Evolutionary conservation across 176 grass and related monocot genomes (phyloP).

Genomic region (Zizania latifolia): DNA sequence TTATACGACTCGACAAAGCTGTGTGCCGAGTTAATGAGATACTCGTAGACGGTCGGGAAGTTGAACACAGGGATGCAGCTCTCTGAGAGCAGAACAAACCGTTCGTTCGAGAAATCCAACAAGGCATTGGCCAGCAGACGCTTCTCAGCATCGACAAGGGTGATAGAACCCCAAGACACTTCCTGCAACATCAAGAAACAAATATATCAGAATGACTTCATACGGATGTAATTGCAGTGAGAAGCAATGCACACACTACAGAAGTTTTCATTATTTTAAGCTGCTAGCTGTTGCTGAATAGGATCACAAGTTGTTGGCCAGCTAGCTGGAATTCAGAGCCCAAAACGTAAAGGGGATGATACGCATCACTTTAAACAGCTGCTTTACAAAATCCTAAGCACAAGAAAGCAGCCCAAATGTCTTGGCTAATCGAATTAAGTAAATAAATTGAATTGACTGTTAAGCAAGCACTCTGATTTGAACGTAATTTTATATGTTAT

Average conservation of each 20-base stretch:
- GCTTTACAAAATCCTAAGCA: not conserved
- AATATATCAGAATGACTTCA: not conserved
- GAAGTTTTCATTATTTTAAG: not conserved
- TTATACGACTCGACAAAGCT: constrained; percentile 74
- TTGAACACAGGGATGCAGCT: constrained; percentile 77
- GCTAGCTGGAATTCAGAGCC: not conserved
- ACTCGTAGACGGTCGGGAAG: constrained; percentile 70
- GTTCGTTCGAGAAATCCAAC: constrained; percentile 78
- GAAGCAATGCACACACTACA: not conserved
- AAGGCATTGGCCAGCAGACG: constrained; percentile 72
- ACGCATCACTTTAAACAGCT: not conserved
- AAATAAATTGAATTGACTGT: not conserved
- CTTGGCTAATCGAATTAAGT: not conserved
- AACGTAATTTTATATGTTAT: too few relatives aligned
- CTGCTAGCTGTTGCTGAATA: not conserved
- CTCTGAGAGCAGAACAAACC: constrained; percentile 69
- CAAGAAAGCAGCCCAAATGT: not conserved
- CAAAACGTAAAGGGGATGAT: not conserved
- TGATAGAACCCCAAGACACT: constrained; percentile 83
- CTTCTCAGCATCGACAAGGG: constrained; percentile 81
- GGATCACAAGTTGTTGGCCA: not conserved
- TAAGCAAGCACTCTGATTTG: constrained; percentile 24
- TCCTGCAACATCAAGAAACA: constrained; percentile 45
- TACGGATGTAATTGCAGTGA: not conserved
- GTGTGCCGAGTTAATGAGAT: constrained; percentile 61